phyloP scores from a whole-genome alignment of 164 flowering plant species.

The Amborella trichopoda region DNA sequence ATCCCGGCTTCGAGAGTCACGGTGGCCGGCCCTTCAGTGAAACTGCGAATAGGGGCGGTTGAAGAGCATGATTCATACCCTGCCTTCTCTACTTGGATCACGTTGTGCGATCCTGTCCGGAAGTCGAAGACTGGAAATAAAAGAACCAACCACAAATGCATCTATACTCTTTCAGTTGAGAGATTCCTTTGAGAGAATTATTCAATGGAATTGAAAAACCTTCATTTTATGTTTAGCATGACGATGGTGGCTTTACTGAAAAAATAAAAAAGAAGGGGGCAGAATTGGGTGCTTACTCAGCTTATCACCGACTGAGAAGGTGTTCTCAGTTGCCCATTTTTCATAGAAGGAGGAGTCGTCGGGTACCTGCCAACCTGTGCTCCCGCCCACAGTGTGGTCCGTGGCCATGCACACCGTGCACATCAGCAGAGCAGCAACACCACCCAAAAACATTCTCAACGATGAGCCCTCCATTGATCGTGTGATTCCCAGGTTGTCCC shows the following conservation, averaged over 20 bases:
- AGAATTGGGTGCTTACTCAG: no score
- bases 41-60: constrained; percentile 1
- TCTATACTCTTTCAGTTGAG: no score
- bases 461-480: no score
- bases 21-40: constrained; percentile 11
- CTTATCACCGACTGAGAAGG: constrained; percentile 13
- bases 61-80: constrained; percentile 15
- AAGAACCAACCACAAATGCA: no score
- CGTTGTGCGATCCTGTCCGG: constrained; percentile 14
- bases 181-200: no score
- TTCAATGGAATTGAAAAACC: no score
- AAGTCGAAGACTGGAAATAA: constrained; percentile 21
- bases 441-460: no score
- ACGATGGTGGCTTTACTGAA: no score
- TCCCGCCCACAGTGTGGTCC: constrained; percentile 8
- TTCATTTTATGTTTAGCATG: no score
- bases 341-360: neutral
- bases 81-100: constrained; percentile 16
- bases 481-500: no score
- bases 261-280: no score
- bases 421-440: constrained; percentile 9
- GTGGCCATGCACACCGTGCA: constrained; percentile 1
- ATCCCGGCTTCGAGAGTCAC: constrained; percentile 13
- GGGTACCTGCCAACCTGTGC: constrained; percentile 10
- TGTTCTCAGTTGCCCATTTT: constrained; percentile 9